Base-by-base conservation (phyloP, 352 stramenopile genomes). In the Pythium angustatum region DNA sequence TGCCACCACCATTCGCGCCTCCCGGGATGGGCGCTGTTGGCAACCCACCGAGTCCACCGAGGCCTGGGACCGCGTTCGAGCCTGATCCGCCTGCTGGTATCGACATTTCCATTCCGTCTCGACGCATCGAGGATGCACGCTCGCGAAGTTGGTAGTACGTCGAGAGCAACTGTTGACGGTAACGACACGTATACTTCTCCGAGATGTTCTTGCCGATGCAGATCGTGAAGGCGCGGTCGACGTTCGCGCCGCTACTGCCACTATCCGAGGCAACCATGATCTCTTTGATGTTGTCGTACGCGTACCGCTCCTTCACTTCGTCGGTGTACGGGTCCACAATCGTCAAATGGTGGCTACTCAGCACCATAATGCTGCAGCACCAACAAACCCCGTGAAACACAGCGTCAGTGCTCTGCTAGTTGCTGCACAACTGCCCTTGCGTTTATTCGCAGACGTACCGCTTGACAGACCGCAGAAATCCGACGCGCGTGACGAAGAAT, bases 211-310 rank as follows among this genome's bases (percentile, higher is more conserved):
- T 94, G 51, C 84, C 85, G 26, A 94, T 92, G 57, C 81, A 91
- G 51, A 96, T 82, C 28, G 83, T 93, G 66, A 96, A 94, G 34
- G 79, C 73, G 19, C 83, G 70, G 55, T 94, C 83, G 14, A 82
- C 75, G 47, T 89, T 92, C 44, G 85, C 78, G 3, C 77, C 78
- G 24, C 65, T 60, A 50, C 81, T 79, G 54, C 82, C 79, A 34
- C 68, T 83, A 50, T 93, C 84, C 3, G 79, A 79, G 11, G 85
- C 84, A 31, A 92, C 76, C 26, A 82, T 94, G 55, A 94, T 92
- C 70, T 94, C 87, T 59, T 91, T 94, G 58, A 96, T 96, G 62
- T 92, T 92, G 58, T 93, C 83, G 58, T 92, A 96, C 36, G 83
- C 77, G 49, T 93, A 94, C 30, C 84, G 85, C 64, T 96, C 87